Conservation (phyloP, 1,284 basidiomycete genomes). For the Tylopilus sp. region DNA sequence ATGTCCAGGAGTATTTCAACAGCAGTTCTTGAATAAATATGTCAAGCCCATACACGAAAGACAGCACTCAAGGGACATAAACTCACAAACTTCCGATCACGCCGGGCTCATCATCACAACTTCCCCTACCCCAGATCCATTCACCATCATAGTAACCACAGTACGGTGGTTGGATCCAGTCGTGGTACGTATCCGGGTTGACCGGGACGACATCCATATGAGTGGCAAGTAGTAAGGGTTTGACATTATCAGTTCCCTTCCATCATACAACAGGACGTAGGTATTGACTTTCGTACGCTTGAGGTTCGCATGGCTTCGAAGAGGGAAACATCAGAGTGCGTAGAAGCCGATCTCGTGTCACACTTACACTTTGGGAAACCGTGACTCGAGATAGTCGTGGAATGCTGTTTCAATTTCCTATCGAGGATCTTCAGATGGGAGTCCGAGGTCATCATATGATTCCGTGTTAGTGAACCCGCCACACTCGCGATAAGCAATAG, state of each 20-base stretch:
- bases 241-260: constrained; percentile 66
- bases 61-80: not conserved
- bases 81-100: constrained; percentile 67
- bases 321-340: not conserved
- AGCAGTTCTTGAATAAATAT: constrained; percentile 50
- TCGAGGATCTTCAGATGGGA: constrained; percentile 54
- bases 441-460: constrained; percentile 54
- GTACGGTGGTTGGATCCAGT: constrained; percentile 66
- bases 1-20: constrained; percentile 65
- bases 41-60: constrained; percentile 1
- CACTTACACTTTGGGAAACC: constrained; percentile 55
- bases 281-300: constrained; percentile 66
- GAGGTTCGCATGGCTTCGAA: constrained; percentile 57
- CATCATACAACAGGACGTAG: constrained; percentile 72
- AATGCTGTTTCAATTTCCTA: constrained; percentile 56
- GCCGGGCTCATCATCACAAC: constrained; percentile 71
- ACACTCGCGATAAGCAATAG: not conserved
- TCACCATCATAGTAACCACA: constrained; percentile 60
- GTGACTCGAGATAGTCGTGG: constrained; percentile 53
- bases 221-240: constrained; percentile 71
- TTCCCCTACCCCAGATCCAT: constrained; percentile 73
- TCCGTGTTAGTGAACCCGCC: constrained; percentile 43
- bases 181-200: constrained; percentile 58
- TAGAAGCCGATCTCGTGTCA: not conserved
- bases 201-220: constrained; percentile 75